Percentiles rank a stretch among this genome's conserved stretches.
Conservation (phyloP, 306 rosid species). For the Bauhinia variegata region DNA sequence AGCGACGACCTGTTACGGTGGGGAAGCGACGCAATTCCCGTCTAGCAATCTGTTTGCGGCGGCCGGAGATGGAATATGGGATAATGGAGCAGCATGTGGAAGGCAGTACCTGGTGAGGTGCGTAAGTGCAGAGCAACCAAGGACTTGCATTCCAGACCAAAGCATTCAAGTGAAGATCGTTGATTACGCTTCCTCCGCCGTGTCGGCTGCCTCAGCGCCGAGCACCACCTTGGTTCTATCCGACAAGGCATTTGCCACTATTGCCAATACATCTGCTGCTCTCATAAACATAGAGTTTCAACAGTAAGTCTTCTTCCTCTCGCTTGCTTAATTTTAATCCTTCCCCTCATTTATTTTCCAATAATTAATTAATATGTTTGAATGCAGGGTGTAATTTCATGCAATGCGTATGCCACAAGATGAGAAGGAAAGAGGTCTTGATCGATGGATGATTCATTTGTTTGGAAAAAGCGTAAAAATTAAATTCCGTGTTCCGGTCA, state of each 20-base stretch:
- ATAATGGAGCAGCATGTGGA: constrained; percentile 89
- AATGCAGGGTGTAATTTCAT: no score
- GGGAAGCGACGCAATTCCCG: constrained; percentile 62
- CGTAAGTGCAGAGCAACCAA: constrained; percentile 62
- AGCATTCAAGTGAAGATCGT: constrained; percentile 69
- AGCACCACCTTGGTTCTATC: constrained; percentile 65
- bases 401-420: no score
- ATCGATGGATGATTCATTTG: no score
- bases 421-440: no score
- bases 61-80: constrained; percentile 87
- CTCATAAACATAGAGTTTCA: constrained; percentile 67
- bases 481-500: no score
- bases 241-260: constrained; percentile 53
- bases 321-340: background rate
- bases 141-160: constrained; percentile 53
- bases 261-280: constrained; percentile 48
- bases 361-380: no score
- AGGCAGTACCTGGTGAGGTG: constrained; percentile 80
- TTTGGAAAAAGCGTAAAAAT: no score
- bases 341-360: background rate
- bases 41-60: constrained; percentile 71
- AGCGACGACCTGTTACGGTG: constrained; percentile 73
- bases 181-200: constrained; percentile 27
- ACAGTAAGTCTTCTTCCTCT: constrained; percentile 54
- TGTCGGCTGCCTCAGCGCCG: constrained; percentile 18